These are phyloP conservation scores for Penicillium sclerotigenum DNA, from an alignment of 2,329 filamentous ascomycete genomes.

Conservation along the genomic window DNA sequence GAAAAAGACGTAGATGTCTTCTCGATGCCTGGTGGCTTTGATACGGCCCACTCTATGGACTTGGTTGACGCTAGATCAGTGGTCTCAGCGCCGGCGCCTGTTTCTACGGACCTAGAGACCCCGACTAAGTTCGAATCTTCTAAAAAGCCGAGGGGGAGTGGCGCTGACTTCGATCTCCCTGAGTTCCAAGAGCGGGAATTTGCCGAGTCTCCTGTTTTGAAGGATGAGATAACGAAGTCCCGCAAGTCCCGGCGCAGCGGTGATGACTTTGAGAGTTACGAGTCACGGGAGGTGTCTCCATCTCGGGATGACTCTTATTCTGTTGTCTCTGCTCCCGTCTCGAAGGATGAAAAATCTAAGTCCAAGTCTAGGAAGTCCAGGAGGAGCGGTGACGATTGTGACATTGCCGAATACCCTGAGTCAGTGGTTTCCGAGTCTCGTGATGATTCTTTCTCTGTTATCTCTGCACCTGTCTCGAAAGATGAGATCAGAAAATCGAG, in stretches of 20 bases:
- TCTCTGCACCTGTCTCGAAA: neutral
- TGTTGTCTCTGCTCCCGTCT: neutral
- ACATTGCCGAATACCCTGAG: neutral
- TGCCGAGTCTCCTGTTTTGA: neutral
- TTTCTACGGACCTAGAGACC: neutral
- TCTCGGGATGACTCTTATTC: neutral
- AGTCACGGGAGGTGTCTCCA: neutral
- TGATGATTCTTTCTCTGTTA: slow-evolving; percentile 1
- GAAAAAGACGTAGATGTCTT: slow-evolving; percentile 23
- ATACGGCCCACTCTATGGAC: slow-evolving; percentile 15
- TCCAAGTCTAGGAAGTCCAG: neutral
- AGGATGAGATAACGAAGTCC: neutral
- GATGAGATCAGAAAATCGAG: neutral
- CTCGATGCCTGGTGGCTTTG: slow-evolving; percentile 35
- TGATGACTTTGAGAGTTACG: neutral
- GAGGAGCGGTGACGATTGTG: neutral
- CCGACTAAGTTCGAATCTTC: neutral
- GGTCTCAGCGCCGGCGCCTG: neutral
- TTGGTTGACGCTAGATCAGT: slow-evolving; percentile 14
- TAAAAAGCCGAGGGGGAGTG: neutral
- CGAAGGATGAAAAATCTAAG: neutral
- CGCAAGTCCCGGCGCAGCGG: neutral
- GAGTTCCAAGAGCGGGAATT: neutral
- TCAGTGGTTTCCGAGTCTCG: neutral
- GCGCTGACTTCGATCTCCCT: neutral